These are phyloP conservation scores for Leucoagaricus sp. DNA, from an alignment of 1,284 basidiomycete species.

Conservation along the genomic window DNA sequence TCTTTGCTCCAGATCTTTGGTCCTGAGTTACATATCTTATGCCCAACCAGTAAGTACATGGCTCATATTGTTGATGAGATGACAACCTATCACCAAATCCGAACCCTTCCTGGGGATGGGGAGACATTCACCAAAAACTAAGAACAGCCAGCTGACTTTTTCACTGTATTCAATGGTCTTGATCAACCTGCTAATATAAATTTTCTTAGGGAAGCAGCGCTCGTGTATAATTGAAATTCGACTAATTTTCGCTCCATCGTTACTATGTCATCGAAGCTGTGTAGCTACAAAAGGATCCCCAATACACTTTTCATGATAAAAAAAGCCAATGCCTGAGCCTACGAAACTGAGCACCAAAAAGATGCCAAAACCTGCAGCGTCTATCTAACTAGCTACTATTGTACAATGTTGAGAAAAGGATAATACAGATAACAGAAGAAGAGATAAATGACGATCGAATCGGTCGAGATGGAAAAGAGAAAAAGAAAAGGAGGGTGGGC, in stretches of 20 bases:
- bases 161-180: background rate
- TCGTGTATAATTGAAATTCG: background rate
- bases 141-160: conserved; percentile 53
- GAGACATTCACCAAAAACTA: conserved; percentile 44
- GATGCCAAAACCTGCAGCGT: background rate
- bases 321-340: background rate
- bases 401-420: conserved; percentile 9
- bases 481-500: background rate
- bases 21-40: background rate
- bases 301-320: background rate
- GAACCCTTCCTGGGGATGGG: conserved; percentile 39
- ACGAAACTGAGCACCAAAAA: background rate
- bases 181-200: too few relatives aligned
- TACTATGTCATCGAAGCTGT: background rate
- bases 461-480: background rate
- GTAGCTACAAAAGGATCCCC: conserved; percentile 4
- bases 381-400: conserved; percentile 6
- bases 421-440: conserved; percentile 15
- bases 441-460: background rate
- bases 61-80: conserved; percentile 31
- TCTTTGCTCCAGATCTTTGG: background rate
- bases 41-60: conserved; percentile 14
- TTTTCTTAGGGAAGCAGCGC: too few relatives aligned
- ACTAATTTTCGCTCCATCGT: background rate
- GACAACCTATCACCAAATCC: conserved; percentile 42